Evolutionary conservation across 2,329 filamentous ascomycete species (phyloP).

Genomic region (Falciphora oryzae): DNA sequence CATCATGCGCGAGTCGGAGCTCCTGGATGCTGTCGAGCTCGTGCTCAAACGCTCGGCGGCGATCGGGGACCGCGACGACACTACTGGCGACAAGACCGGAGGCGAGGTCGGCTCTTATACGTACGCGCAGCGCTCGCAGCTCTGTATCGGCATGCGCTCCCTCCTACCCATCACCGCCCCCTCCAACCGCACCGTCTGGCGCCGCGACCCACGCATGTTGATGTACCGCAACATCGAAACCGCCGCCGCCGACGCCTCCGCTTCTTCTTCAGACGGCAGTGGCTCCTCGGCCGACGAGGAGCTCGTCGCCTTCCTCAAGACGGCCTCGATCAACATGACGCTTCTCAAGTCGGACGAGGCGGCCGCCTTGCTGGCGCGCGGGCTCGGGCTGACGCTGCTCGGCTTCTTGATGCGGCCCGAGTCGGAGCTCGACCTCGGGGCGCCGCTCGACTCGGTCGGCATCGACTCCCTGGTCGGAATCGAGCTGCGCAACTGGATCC

Average conservation of each 20-base stretch:
- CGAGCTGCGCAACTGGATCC: constrained; percentile 12
- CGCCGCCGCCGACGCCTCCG: constrained; percentile 1
- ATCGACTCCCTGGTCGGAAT: constrained; percentile 13
- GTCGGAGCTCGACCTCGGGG: constrained; percentile 9
- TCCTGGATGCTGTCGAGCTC: constrained; percentile 10
- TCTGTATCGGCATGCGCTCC: constrained; percentile 7
- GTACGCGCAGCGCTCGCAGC: background rate
- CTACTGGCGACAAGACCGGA: too few species aligned
- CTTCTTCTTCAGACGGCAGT: background rate
- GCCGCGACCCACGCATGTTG: constrained; percentile 12
- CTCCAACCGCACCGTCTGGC: constrained; percentile 10
- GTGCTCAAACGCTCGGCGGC: constrained; percentile 1
- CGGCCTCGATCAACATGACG: constrained; percentile 3
- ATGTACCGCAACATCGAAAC: constrained; percentile 13
- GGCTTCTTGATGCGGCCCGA: constrained; percentile 10
- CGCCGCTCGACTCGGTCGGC: constrained; percentile 10
- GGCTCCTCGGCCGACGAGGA: constrained; percentile 5
- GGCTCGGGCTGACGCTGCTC: constrained; percentile 11
- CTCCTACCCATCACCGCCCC: constrained; percentile 7
- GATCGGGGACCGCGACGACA: background rate
- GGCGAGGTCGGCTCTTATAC: background rate
- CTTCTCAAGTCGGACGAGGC: constrained; percentile 9
- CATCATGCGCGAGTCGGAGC: constrained; percentile 6
- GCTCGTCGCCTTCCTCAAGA: constrained; percentile 8
- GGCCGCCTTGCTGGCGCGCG: constrained; percentile 8